Conservation (phyloP, 1,139 yeast genomes). For the Taphrina flavorubra region DNA sequence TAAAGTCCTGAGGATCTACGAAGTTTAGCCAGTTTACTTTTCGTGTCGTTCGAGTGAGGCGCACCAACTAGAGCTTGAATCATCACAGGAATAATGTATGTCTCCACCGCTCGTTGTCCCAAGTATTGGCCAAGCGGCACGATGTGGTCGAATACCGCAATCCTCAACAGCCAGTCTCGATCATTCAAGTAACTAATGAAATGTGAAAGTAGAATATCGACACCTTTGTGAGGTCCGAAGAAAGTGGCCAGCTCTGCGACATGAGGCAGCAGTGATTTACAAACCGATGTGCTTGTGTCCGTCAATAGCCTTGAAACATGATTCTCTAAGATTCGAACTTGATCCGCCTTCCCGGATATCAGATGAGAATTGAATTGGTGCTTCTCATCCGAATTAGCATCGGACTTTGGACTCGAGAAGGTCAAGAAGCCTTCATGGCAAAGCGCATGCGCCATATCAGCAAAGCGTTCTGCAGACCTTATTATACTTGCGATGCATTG, state of each 20-base stretch:
- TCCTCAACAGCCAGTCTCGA: slow-evolving; percentile 67
- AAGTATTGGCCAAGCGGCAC: slow-evolving; percentile 77
- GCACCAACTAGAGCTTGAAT: slow-evolving; percentile 75
- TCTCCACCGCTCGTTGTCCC: slow-evolving; percentile 83
- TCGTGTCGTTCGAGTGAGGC: background rate
- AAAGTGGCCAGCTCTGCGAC: slow-evolving; percentile 78
- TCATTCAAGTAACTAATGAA: slow-evolving; percentile 89
- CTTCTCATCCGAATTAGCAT: slow-evolving; percentile 55
- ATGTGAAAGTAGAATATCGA: slow-evolving; percentile 87
- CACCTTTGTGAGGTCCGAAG: slow-evolving; percentile 85
- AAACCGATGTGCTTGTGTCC: slow-evolving; percentile 69
- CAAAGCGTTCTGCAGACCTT: slow-evolving; percentile 64
- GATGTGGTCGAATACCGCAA: slow-evolving; percentile 77
- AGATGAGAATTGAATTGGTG: slow-evolving; percentile 53
- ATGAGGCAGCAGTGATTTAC: slow-evolving; percentile 69
- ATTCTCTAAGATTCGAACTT: slow-evolving; percentile 62
- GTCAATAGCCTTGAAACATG: slow-evolving; percentile 71
- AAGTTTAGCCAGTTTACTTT: background rate
- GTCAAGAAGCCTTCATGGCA: slow-evolving; percentile 55
- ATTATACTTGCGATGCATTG: slow-evolving; percentile 74
- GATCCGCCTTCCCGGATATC: slow-evolving; percentile 48
- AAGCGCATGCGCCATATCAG: slow-evolving; percentile 67
- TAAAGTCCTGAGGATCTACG: slow-evolving; percentile 72
- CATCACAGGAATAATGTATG: slow-evolving; percentile 81
- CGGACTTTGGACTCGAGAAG: slow-evolving; percentile 52